Conservation (phyloP, 164 flowering plant genomes). For the Nymphaea thermarum region DNA sequence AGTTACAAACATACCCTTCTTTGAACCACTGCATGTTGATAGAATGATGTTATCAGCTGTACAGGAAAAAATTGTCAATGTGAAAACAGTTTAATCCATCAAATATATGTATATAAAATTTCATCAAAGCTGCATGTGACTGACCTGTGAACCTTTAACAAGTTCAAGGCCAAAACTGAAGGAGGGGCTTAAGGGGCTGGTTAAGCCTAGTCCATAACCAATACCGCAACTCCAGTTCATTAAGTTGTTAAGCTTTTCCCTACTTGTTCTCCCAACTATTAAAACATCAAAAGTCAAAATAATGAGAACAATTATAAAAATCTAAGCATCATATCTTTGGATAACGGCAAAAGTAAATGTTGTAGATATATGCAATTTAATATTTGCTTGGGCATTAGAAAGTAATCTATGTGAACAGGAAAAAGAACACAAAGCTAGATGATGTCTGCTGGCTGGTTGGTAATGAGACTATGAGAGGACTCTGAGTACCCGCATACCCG, state of each 20-base stretch:
- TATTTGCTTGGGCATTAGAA: too few species aligned
- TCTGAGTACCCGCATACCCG: too few species aligned
- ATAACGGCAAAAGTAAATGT: too few species aligned
- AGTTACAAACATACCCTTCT: conserved; percentile 55
- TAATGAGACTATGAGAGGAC: too few species aligned
- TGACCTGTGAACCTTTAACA: conserved; percentile 68
- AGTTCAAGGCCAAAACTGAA: conserved; percentile 89
- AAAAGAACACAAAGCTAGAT: neutral
- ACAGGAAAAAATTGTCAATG: neutral
- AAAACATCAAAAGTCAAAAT: conserved; percentile 3
- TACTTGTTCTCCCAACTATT: conserved; percentile 44
- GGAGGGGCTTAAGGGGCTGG: conserved; percentile 87
- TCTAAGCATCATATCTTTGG: too few species aligned
- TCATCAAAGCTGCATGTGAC: neutral
- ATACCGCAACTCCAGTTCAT: conserved; percentile 81
- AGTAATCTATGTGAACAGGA: neutral
- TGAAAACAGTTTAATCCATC: too few species aligned
- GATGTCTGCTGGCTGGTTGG: too few species aligned
- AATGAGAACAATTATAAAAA: too few species aligned
- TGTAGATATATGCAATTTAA: too few species aligned
- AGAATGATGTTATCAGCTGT: conserved; percentile 95
- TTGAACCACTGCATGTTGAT: conserved; percentile 93
- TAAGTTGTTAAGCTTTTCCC: conserved; percentile 31
- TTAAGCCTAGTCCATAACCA: conserved; percentile 73
- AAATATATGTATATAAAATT: too few species aligned